Evolutionary conservation across 106 monocot species (phyloP).

Genomic region (Dendrobium huoshanense): DNA sequence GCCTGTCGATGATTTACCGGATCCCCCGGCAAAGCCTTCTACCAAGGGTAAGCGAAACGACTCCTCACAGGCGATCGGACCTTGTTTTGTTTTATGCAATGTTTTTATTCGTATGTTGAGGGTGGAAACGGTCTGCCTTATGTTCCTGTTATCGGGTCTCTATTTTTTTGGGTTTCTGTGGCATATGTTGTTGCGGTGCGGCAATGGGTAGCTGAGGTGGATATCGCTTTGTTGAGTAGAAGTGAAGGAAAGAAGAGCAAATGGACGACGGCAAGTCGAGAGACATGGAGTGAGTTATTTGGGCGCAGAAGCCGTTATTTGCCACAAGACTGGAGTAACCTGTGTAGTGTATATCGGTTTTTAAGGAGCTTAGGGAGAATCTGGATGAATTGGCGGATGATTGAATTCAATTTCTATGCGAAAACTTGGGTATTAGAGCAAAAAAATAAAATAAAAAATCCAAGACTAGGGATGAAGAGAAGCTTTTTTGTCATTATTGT

Average conservation of each 20-base stretch:
- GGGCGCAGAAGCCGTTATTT: neutral
- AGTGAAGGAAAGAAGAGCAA: neutral
- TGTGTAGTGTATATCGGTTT: neutral
- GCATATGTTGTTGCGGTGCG: no score
- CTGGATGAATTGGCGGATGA: neutral
- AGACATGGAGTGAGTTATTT: neutral
- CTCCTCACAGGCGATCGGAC: no score
- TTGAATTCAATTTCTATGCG: neutral
- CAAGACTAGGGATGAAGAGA: neutral
- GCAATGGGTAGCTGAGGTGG: neutral
- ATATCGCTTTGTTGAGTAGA: no score
- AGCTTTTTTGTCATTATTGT: neutral
- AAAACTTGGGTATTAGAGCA: neutral
- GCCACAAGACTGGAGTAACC: neutral
- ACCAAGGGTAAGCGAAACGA: slow-evolving; percentile 14
- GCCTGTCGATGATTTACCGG: slow-evolving; percentile 37
- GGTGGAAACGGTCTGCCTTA: no score
- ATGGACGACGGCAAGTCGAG: neutral
- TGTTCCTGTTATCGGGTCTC: no score
- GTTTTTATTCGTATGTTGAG: no score
- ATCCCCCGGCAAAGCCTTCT: slow-evolving; percentile 17
- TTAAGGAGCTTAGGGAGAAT: neutral
- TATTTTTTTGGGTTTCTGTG: no score
- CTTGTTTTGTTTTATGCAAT: neutral
- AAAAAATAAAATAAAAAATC: neutral